These are phyloP conservation scores for Colletotrichum kahawae DNA, from an alignment of 2,329 filamentous ascomycete species.

Conservation along the genomic window DNA sequence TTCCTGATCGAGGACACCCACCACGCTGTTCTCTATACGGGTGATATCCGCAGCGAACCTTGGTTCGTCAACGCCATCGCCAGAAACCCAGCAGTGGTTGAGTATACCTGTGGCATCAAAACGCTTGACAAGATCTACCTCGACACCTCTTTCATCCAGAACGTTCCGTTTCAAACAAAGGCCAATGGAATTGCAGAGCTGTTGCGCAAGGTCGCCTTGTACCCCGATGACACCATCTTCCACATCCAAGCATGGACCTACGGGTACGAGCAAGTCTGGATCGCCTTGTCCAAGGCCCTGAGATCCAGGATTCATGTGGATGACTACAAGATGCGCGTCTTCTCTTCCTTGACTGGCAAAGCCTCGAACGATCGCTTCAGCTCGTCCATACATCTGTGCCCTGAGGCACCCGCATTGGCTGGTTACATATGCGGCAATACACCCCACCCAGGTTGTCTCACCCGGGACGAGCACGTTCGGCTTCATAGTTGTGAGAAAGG, in stretches of 20 bases:
- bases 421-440: slow-evolving; percentile 80
- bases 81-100: slow-evolving; percentile 74
- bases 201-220: slow-evolving; percentile 68
- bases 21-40: slow-evolving; percentile 84
- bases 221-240: slow-evolving; percentile 78
- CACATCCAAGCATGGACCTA: slow-evolving; percentile 92
- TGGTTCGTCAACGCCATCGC: slow-evolving; percentile 83
- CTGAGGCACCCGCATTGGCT: slow-evolving; percentile 70
- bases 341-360: slow-evolving; percentile 63
- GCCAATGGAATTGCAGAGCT: slow-evolving; percentile 79
- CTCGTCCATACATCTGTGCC: slow-evolving; percentile 47
- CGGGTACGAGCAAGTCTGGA: slow-evolving; percentile 89
- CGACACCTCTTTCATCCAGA: slow-evolving; percentile 76
- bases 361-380: slow-evolving; percentile 43
- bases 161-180: slow-evolving; percentile 62
- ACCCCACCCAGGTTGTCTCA: slow-evolving; percentile 73
- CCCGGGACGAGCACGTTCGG: slow-evolving; percentile 62
- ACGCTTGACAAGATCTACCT: slow-evolving; percentile 83
- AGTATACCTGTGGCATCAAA: slow-evolving; percentile 72
- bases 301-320: slow-evolving; percentile 80
- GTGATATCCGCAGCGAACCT: slow-evolving; percentile 83
- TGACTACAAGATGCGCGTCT: slow-evolving; percentile 77
- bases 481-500: slow-evolving; percentile 89
- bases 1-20: slow-evolving; percentile 81
- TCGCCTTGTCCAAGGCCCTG: slow-evolving; percentile 75